Evolutionary conservation across 225 moss, liverwort and hornwort species (phyloP).

Genomic region (Marchantia polymorpha): DNA sequence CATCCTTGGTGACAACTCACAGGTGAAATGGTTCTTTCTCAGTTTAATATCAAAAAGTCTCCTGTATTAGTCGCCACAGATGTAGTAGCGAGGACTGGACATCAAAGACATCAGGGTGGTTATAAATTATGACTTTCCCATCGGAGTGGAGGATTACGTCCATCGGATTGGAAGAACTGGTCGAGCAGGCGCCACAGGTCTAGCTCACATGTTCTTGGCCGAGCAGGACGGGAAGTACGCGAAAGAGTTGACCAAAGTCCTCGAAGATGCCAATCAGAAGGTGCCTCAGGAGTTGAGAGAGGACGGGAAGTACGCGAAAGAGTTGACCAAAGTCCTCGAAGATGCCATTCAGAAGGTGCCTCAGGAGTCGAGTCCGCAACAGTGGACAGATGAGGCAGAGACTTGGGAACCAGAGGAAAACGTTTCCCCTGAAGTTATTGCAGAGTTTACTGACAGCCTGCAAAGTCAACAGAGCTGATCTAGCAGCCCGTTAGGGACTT

Average conservation of each 20-base stretch:
- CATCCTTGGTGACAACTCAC: conserved; percentile 94
- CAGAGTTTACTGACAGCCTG: conserved; percentile 43
- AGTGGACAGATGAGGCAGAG: conserved; percentile 72
- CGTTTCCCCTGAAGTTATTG: conserved; percentile 69
- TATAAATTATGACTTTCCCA: conserved; percentile 91
- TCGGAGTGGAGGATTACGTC: conserved; percentile 91
- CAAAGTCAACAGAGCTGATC: neutral
- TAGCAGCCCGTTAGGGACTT: neutral
- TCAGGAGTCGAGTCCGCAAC: too few species aligned
- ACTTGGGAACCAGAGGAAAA: conserved; percentile 84
- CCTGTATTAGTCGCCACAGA: conserved; percentile 91
- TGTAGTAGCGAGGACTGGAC: conserved; percentile 97
- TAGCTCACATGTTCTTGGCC: conserved; percentile 83
- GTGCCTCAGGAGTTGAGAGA: conserved; percentile 78
- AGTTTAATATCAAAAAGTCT: conserved; percentile 74
- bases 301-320: too few species aligned
- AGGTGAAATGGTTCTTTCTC: conserved; percentile 76
- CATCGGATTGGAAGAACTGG: conserved; percentile 95
- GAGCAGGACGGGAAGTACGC: conserved; percentile 98
- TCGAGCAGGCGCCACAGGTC: conserved; percentile 92
- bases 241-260: conserved; percentile 83
- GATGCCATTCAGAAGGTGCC: too few species aligned
- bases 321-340: too few species aligned
- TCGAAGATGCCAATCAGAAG: conserved; percentile 90
- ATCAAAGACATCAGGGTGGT: conserved; percentile 97